phyloP scores from a whole-genome alignment of 345 rosid species.

The Citrus sinensis region DVS_A1.0 CM039163.1:39072001-39072500 shows the following conservation, averaged over 20 bases:
- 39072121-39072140: too few species aligned
- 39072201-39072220: not conserved
- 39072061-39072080: not conserved
- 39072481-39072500: slow-evolving; percentile 44
- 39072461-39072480: slow-evolving; percentile 62
- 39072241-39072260: slow-evolving; percentile 5
- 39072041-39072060: not conserved
- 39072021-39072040: not conserved
- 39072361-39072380: slow-evolving; percentile 68
- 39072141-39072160: too few species aligned
- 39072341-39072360: slow-evolving; percentile 75
- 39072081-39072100: not conserved
- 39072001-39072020: too few species aligned
- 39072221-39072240: slow-evolving; percentile 23
- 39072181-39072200: too few species aligned
- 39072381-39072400: slow-evolving; percentile 38
- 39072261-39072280: not conserved
- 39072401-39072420: slow-evolving; percentile 66
- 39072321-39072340: slow-evolving; percentile 74
- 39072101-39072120: accelerated
- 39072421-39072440: slow-evolving; percentile 38
- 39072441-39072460: slow-evolving; percentile 49
- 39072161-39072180: too few species aligned
- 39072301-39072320: slow-evolving; percentile 50
- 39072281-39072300: not conserved